phyloP scores from a whole-genome alignment of 441 rosid genomes.

The Populus tomentosa region DNA sequence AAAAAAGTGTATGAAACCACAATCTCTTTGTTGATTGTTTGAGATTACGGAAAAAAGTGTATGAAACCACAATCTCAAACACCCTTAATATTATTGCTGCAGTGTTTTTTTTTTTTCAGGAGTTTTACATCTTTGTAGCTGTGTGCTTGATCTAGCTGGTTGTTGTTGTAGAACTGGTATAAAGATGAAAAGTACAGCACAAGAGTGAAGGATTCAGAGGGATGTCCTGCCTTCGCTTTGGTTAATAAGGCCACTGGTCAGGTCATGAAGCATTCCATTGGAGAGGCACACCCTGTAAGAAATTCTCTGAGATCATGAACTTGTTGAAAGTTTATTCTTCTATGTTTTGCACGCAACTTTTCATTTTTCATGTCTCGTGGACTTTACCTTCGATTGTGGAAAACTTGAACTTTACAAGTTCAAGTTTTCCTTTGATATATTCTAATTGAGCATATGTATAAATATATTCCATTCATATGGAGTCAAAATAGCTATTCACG shows the following conservation, averaged over 20 bases:
- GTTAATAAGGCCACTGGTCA: conserved; percentile 78
- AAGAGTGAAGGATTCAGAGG: conserved; percentile 73
- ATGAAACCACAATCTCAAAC: too few relatives aligned
- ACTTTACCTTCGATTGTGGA: background rate
- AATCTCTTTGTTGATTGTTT: background rate
- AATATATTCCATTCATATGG: too few relatives aligned
- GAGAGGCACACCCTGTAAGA: conserved; percentile 78
- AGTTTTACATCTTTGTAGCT: background rate
- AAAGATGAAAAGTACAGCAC: conserved; percentile 82
- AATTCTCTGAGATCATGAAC: conserved; percentile 3
- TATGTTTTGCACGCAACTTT: background rate
- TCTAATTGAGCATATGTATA: too few relatives aligned
- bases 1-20: too few relatives aligned
- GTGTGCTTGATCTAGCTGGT: conserved; percentile 6
- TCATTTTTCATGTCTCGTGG: background rate
- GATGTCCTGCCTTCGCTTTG: conserved; percentile 68
- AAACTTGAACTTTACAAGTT: background rate
- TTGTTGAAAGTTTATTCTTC: background rate
- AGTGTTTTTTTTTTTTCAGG: background rate
- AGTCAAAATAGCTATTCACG: too few relatives aligned
- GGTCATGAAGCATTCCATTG: conserved; percentile 79
- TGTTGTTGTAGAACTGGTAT: conserved; percentile 66
- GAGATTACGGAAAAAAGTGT: too few relatives aligned
- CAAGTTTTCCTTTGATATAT: background rate
- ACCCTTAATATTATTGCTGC: background rate